Evolutionary conservation across 2,329 filamentous ascomycete species (phyloP).

Genomic region (Penicillium sp.): DNA sequence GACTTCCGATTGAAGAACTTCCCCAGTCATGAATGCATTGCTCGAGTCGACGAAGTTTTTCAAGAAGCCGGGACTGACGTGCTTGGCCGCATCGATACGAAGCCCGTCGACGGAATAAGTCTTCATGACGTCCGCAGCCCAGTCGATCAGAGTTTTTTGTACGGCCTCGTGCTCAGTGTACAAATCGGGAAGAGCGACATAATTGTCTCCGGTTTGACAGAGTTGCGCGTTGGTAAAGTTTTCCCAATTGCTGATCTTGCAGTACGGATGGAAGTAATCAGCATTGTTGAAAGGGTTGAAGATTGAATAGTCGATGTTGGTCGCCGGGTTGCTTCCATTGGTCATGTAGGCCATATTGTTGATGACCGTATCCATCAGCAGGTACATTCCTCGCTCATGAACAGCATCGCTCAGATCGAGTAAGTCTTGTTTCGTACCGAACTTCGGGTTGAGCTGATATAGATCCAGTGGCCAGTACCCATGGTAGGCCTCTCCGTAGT

Average conservation of each 20-base stretch:
- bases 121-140: conserved; percentile 40
- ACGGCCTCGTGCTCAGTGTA: conserved; percentile 45
- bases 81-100: conserved; percentile 50
- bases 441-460: conserved; percentile 49
- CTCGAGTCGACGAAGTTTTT: conserved; percentile 32
- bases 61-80: conserved; percentile 46
- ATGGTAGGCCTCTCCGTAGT: conserved; percentile 50
- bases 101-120: conserved; percentile 51
- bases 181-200: conserved; percentile 49
- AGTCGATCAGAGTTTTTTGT: conserved; percentile 37
- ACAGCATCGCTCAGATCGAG: conserved; percentile 46
- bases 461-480: conserved; percentile 52
- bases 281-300: conserved; percentile 27
- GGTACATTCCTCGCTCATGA: conserved; percentile 49
- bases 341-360: conserved; percentile 46
- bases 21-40: conserved; percentile 47
- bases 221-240: conserved; percentile 24
- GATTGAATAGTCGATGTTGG: conserved; percentile 24
- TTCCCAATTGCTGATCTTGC: conserved; percentile 33
- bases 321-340: conserved; percentile 26
- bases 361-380: conserved; percentile 54
- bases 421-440: conserved; percentile 49
- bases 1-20: conserved; percentile 40
- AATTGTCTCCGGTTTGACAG: conserved; percentile 29
- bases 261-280: conserved; percentile 33